phyloP scores from a whole-genome alignment of 345 rosid species.

The Dimocarpus longan region DNA sequence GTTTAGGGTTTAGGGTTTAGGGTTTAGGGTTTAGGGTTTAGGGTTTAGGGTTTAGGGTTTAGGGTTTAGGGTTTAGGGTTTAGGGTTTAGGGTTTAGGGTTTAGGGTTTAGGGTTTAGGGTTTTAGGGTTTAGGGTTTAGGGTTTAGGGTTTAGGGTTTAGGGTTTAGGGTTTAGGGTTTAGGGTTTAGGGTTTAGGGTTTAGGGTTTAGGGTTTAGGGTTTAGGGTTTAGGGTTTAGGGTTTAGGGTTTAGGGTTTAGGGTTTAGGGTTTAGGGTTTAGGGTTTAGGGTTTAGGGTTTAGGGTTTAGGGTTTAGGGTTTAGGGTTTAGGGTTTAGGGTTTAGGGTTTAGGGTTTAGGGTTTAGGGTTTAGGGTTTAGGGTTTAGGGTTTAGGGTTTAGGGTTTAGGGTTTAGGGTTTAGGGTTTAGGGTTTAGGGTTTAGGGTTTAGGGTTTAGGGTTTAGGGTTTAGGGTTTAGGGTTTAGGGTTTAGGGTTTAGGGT shows the following conservation, averaged over 20 bases:
- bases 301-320: conserved; percentile 20
- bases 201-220: conserved; percentile 9
- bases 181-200: conserved; percentile 20
- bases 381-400: conserved; percentile 26
- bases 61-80: conserved; percentile 18
- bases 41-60: conserved; percentile 28
- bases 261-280: conserved; percentile 15
- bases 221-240: conserved; percentile 11
- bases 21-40: conserved; percentile 29
- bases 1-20: conserved; percentile 28
- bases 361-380: conserved; percentile 27
- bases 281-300: conserved; percentile 23
- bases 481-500: conserved; percentile 17
- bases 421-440: conserved; percentile 19
- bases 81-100: conserved; percentile 17
- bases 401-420: conserved; percentile 27
- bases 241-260: conserved; percentile 12
- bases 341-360: conserved; percentile 20
- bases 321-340: conserved; percentile 21
- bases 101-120: conserved; percentile 15
- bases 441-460: conserved; percentile 19
- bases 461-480: conserved; percentile 20
- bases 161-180: conserved; percentile 25
- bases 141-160: conserved; percentile 20
- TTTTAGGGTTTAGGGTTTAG: conserved; percentile 20